Percentiles rank a stretch among this genome's conserved stretches.
Evolutionary conservation across 139 green algal genomes (phyloP).

Genomic region (Zygnema cylindricum): DNA sequence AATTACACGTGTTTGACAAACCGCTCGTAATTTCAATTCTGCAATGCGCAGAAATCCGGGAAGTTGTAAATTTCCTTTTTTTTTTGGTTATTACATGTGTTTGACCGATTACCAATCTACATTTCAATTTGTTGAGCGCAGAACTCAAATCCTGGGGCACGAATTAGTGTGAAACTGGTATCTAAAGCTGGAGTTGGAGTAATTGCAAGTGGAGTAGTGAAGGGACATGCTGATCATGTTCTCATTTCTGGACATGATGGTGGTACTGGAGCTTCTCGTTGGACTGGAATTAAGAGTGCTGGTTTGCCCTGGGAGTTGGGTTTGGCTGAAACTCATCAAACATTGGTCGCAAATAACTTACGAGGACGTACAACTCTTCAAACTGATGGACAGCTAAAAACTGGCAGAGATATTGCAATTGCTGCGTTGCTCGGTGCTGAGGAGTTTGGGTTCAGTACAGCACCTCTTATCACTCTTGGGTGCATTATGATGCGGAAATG

Average conservation of each 20-base stretch:
- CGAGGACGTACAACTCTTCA: slow-evolving; percentile 81
- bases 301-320: slow-evolving; percentile 94
- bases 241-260: slow-evolving; percentile 94
- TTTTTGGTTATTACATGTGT: too few relatives aligned
- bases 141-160: slow-evolving; percentile 73
- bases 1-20: too few relatives aligned
- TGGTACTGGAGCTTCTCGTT: slow-evolving; percentile 88
- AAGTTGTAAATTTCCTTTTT: too few relatives aligned
- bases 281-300: slow-evolving; percentile 80
- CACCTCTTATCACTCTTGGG: slow-evolving; percentile 92
- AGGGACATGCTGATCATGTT: slow-evolving; percentile 94
- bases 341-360: slow-evolving; percentile 94
- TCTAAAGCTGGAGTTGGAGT: slow-evolving; percentile 93
- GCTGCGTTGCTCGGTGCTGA: slow-evolving; percentile 89
- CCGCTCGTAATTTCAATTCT: too few relatives aligned
- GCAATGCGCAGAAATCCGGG: too few relatives aligned
- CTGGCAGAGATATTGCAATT: slow-evolving; percentile 86
- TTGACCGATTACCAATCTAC: too few relatives aligned
- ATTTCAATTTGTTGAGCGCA: too few relatives aligned
- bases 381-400: slow-evolving; percentile 95
- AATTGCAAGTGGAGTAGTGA: slow-evolving; percentile 87
- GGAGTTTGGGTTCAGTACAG: slow-evolving; percentile 96
- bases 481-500: slow-evolving; percentile 99
- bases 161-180: slow-evolving; percentile 93
- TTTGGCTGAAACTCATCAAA: slow-evolving; percentile 91